A percentile compares a stretch with the other conserved stretches of the same genome.
phyloP scores from a whole-genome alignment of 768 basidiomycete species.

The Kwoniella bestiolae region DNA sequence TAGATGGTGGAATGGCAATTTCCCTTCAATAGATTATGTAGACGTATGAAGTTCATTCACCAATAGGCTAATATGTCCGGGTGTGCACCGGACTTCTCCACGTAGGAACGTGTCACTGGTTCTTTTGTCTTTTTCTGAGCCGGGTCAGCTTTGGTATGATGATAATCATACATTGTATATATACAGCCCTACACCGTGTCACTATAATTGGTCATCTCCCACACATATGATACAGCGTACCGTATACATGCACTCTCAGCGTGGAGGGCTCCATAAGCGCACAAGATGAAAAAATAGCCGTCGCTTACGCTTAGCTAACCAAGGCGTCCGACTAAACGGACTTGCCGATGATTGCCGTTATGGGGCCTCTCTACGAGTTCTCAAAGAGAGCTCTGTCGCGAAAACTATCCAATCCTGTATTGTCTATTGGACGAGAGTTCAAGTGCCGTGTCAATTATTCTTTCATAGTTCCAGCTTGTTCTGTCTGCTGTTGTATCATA shows the following conservation, averaged over 20 bases:
- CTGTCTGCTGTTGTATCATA: too few species aligned
- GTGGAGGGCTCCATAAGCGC: background rate
- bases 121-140: too few species aligned
- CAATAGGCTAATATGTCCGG: too few species aligned
- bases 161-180: too few species aligned
- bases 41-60: too few species aligned
- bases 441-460: too few species aligned
- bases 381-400: background rate
- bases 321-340: background rate
- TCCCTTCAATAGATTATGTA: conserved; percentile 65
- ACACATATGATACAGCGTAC: background rate
- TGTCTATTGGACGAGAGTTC: background rate
- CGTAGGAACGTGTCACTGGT: too few species aligned
- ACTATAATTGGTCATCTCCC: too few species aligned
- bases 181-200: too few species aligned
- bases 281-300: background rate
- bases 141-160: too few species aligned
- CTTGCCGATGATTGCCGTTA: background rate
- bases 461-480: too few species aligned
- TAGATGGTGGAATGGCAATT: conserved; percentile 76
- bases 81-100: too few species aligned
- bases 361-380: background rate
- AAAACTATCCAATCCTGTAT: background rate
- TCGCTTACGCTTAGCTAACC: background rate
- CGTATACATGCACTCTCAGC: background rate